These are phyloP conservation scores for Leishmania tarentolae DNA, from an alignment of 208 protist genomes.

Conservation along the genomic window DNA sequence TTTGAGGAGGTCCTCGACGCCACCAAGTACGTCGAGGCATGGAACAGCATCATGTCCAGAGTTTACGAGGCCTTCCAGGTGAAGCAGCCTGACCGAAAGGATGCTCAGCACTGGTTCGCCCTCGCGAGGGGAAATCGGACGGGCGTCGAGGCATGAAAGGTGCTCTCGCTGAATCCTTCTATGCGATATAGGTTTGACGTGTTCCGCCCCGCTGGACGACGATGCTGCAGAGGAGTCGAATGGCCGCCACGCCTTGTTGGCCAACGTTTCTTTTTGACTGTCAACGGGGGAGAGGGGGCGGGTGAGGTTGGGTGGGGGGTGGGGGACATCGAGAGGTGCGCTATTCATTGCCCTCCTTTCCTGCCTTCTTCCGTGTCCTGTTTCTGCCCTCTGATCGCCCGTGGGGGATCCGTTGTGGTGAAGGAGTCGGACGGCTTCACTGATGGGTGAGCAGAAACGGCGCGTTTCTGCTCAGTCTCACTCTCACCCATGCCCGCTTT, in stretches of 20 bases:
- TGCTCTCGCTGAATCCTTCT: not conserved
- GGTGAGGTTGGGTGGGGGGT: too few species aligned
- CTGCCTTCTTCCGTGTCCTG: not conserved
- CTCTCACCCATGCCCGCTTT: not conserved
- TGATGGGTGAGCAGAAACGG: not conserved
- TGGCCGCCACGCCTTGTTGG: not conserved
- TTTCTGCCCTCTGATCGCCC: not conserved
- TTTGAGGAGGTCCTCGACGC: constrained; percentile 67
- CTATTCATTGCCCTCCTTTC: not conserved
- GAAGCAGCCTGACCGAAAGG: constrained; percentile 44
- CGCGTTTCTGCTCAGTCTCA: not conserved
- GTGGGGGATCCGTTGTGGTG: not conserved
- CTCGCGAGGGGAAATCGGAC: constrained; percentile 27
- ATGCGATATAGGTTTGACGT: not conserved
- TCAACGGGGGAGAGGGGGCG: not conserved
- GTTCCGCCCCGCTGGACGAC: not conserved
- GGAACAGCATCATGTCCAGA: constrained; percentile 74
- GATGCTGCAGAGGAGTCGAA: not conserved
- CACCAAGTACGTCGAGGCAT: constrained; percentile 40
- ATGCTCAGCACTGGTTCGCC: constrained; percentile 55
- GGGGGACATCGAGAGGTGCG: too few species aligned
- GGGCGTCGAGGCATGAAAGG: constrained; percentile 8
- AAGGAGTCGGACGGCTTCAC: not conserved
- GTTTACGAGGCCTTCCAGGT: constrained; percentile 90
- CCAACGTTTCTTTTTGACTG: not conserved